Evolutionary conservation across 2,329 filamentous ascomycete species (phyloP).

Genomic region (Phaeophleospora eucalypticola): DNA sequence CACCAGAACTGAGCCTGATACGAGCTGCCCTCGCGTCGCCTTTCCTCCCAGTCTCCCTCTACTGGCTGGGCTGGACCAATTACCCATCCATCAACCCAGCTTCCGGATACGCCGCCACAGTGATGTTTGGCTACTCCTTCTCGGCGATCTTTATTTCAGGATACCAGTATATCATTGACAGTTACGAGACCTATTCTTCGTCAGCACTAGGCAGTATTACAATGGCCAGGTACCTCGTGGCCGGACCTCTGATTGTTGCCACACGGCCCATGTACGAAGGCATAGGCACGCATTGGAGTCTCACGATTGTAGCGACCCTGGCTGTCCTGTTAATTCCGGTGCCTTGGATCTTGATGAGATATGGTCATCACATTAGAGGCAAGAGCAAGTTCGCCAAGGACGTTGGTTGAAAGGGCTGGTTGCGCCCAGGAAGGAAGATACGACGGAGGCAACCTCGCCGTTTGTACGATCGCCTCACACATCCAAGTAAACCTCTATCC

Average conservation of each 20-base stretch:
- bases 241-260: constrained; percentile 2
- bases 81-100: constrained; percentile 43
- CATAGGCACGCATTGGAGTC: constrained; percentile 1
- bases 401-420: no score
- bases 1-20: neutral
- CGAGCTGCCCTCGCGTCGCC: constrained; percentile 12
- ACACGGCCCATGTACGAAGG: constrained; percentile 4
- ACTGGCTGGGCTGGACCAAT: constrained; percentile 50
- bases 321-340: neutral
- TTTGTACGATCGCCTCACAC: no score
- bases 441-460: no score
- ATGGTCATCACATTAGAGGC: neutral
- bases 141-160: constrained; percentile 48
- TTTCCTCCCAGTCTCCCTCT: constrained; percentile 40
- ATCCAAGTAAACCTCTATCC: no score
- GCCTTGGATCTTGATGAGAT: neutral
- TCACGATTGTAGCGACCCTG: neutral
- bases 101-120: constrained; percentile 47
- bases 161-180: constrained; percentile 57
- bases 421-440: no score
- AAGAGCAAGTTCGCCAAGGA: no score
- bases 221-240: constrained; percentile 35
- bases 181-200: constrained; percentile 51
- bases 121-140: constrained; percentile 49
- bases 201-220: constrained; percentile 42